A percentile compares a stretch with the other conserved stretches of the same genome.
Evolutionary conservation across 2,329 filamentous ascomycete species (phyloP).

Genomic region (Colletotrichum scovillei): DNA sequence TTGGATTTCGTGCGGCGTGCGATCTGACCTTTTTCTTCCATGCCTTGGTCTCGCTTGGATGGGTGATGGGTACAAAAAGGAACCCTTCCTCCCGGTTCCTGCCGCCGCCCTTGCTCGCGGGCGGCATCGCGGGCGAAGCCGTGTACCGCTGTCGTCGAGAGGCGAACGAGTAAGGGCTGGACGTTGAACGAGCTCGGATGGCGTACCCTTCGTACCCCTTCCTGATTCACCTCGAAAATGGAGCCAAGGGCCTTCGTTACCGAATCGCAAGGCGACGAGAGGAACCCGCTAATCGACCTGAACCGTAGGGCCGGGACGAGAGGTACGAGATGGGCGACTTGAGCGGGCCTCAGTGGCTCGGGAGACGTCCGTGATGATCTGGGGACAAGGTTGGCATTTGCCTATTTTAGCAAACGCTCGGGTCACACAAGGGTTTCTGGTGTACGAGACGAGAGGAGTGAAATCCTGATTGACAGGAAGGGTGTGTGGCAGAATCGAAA

Average conservation of each 20-base stretch:
- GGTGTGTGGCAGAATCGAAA: not conserved
- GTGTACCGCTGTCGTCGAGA: not conserved
- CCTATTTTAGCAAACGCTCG: constrained; percentile 12
- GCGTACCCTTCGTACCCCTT: not conserved
- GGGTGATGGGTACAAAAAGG: constrained; percentile 37
- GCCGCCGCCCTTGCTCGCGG: not conserved
- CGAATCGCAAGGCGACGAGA: not conserved
- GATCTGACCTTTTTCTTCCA: constrained; percentile 37
- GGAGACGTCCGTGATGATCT: not conserved
- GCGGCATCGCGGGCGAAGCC: constrained; percentile 5
- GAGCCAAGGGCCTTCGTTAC: not conserved
- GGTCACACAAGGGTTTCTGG: not conserved
- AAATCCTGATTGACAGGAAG: not conserved
- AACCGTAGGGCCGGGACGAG: not conserved
- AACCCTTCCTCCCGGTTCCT: constrained; percentile 9
- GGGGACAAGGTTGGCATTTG: not conserved
- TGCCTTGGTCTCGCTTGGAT: constrained; percentile 28
- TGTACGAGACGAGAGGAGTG: not conserved
- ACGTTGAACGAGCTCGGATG: not conserved
- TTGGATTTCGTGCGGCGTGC: constrained; percentile 37
- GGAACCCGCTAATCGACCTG: not conserved
- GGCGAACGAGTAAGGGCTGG: not conserved
- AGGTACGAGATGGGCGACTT: not conserved
- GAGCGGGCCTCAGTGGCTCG: not conserved
- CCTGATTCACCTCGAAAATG: not conserved